Evolutionary conservation across 1,139 yeast species (phyloP), one percentile per base, ranked within the genome.

Genomic region (Torulaspora globosa): DNA sequence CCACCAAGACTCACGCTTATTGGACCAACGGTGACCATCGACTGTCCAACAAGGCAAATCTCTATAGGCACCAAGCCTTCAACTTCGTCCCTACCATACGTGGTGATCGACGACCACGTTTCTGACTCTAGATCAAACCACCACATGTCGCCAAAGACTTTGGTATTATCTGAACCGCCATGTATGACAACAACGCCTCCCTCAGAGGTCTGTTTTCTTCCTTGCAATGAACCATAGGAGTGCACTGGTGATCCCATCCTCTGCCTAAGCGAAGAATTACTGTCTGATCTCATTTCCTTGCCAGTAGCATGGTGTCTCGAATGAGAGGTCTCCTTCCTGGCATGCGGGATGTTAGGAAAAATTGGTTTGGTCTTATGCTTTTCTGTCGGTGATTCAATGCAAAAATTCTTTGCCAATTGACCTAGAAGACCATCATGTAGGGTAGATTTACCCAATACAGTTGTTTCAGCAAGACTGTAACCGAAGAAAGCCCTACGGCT

Each of bases 61-160:
- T 49, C 49, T 3, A 55, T 47, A 3, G 51, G 47, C 9, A 47
- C 40, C 30, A 48, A n/a, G 5, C 45, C 51, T 9, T 40, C 39
- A 5, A 39, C 30, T 15, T 53, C 55, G 21, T 44, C 45, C 23
- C 54, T 54, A 14, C 52, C 58, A 44, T 48, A 60, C 0, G 67
- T 58, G 1, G 55, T 48, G 1, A 63, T 32, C 24, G 55, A 46
- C 7, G 53, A 43, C 80, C 80, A 76, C 2, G 55, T 52, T 46
- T 71, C 75, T 1, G 62, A 54, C 27, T 65, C 67, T 27, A 75
- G 52, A 50, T 72, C 71, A 52, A 73, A 75, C 61, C 69, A 63
- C 80, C 80, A 76, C 54, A 70, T 53, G 54, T 75, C 79, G 18
- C 76, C 75, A 32, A 65, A 59, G 6, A 74, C 66, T 12, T 62